phyloP scores from a whole-genome alignment of 345 rosid species.

The Zanthoxylum bungeanum region DNA sequence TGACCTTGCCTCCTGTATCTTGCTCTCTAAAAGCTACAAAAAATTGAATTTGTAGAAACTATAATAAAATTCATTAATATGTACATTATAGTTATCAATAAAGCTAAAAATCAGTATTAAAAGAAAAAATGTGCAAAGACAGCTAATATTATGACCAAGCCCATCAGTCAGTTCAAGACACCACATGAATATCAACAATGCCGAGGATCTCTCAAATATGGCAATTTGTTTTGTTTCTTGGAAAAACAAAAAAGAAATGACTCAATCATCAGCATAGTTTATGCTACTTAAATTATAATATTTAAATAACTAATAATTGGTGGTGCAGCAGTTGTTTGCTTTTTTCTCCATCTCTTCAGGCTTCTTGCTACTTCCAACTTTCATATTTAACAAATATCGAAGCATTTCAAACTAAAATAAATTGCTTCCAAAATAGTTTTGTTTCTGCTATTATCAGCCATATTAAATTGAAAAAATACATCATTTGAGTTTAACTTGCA shows the following conservation, averaged over 20 bases:
- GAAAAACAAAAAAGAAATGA: background rate
- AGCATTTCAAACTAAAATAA: background rate
- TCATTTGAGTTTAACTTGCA: background rate
- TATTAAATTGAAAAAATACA: background rate
- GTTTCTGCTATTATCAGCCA: background rate
- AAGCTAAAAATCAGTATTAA: background rate
- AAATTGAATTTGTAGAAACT: conserved; percentile 21
- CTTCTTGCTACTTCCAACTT: background rate
- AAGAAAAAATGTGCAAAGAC: background rate
- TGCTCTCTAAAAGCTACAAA: conserved; percentile 91
- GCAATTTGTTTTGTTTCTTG: background rate
- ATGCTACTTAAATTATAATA: background rate
- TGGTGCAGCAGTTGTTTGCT: background rate
- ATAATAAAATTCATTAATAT: conserved; percentile 15
- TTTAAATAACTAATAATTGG: background rate
- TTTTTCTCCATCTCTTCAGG: conserved; percentile 9
- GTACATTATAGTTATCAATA: background rate
- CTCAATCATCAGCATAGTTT: background rate
- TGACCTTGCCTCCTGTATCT: conserved; percentile 95
- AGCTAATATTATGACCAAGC: background rate
- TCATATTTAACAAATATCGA: background rate
- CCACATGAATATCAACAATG: background rate
- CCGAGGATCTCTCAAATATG: background rate
- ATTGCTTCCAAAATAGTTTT: background rate
- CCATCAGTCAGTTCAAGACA: background rate